phyloP scores from a whole-genome alignment of 345 rosid species.

The Boechera stricta region DNA sequence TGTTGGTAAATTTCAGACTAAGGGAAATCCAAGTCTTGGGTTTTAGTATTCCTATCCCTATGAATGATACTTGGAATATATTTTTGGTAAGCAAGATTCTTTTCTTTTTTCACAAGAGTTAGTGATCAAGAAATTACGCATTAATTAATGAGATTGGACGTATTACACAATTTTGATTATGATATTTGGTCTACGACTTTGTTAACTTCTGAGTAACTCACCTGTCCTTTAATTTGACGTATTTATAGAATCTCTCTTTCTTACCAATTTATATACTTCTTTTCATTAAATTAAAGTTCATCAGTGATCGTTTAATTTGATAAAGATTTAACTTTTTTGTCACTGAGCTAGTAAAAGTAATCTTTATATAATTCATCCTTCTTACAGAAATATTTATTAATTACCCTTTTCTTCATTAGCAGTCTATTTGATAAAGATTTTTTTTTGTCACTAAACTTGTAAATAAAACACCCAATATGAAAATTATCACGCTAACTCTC shows the following conservation, averaged over 20 bases:
- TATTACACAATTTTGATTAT: conserved; percentile 30
- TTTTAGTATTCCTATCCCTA: conserved; percentile 23
- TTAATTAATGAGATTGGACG: conserved; percentile 34
- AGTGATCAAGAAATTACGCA: conserved; percentile 16
- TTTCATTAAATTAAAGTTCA: background rate
- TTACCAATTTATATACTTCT: conserved; percentile 11
- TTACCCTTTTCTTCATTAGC: conserved; percentile 12
- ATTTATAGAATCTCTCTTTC: conserved; percentile 29
- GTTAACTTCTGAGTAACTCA: conserved; percentile 18
- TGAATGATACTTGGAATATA: conserved; percentile 16
- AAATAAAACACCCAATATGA: conserved; percentile 12
- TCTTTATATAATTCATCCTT: conserved; percentile 19
- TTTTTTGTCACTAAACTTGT: conserved; percentile 28
- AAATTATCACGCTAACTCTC: conserved; percentile 14
- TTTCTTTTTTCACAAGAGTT: conserved; percentile 39
- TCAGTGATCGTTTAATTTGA: conserved; percentile 24
- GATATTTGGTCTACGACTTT: conserved; percentile 18
- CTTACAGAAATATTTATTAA: conserved; percentile 2
- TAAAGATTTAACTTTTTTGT: conserved; percentile 14
- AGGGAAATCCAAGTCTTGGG: conserved; percentile 41
- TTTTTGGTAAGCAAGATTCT: conserved; percentile 13
- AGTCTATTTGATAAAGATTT: conserved; percentile 1
- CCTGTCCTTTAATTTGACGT: conserved; percentile 8
- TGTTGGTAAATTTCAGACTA: background rate
- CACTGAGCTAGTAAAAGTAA: conserved; percentile 40